Conservation (phyloP, 2,329 filamentous ascomycete genomes). For the Diaporthe destruens region DNA sequence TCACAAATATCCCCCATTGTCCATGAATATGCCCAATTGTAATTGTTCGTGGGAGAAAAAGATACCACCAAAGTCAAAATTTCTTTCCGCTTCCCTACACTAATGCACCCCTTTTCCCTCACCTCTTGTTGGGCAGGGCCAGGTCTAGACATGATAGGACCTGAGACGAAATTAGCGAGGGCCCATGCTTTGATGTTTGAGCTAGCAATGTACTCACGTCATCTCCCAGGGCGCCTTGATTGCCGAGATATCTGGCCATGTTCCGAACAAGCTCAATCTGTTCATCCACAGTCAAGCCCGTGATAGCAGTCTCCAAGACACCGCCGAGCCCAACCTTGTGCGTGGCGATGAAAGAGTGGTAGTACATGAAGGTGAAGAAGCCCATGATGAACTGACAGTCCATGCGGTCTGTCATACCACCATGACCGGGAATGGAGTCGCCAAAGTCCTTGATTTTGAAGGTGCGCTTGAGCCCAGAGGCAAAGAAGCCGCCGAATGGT, state of each 20-base stretch:
- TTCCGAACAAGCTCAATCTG: slow-evolving; percentile 84
- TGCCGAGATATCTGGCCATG: slow-evolving; percentile 73
- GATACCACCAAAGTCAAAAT: slow-evolving; percentile 11
- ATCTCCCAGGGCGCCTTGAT: slow-evolving; percentile 66
- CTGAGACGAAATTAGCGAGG: slow-evolving; percentile 42
- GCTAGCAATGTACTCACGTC: slow-evolving; percentile 50
- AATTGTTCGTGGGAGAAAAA: slow-evolving; percentile 18
- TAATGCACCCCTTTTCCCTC: slow-evolving; percentile 14
- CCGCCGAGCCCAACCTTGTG: slow-evolving; percentile 87
- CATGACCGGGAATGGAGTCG: slow-evolving; percentile 96
- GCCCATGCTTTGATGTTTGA: neutral
- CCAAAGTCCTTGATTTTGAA: slow-evolving; percentile 99
- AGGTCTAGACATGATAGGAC: slow-evolving; percentile 52
- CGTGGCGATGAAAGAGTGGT: slow-evolving; percentile 94
- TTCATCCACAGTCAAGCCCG: slow-evolving; percentile 86
- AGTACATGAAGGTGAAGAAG: slow-evolving; percentile 98
- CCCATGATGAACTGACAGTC: slow-evolving; percentile 99
- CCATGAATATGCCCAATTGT: slow-evolving; percentile 25
- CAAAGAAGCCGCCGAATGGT: slow-evolving; percentile 98
- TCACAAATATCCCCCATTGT: neutral
- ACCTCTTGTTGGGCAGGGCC: slow-evolving; percentile 48
- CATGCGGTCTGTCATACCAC: slow-evolving; percentile 98
- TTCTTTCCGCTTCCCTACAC: neutral
- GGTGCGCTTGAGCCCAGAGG: slow-evolving; percentile 95
- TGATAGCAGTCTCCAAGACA: slow-evolving; percentile 92